These are phyloP conservation scores for Stagonosporopsis tanaceti DNA, from an alignment of 2,329 filamentous ascomycete species.

Conservation along the genomic window DNA sequence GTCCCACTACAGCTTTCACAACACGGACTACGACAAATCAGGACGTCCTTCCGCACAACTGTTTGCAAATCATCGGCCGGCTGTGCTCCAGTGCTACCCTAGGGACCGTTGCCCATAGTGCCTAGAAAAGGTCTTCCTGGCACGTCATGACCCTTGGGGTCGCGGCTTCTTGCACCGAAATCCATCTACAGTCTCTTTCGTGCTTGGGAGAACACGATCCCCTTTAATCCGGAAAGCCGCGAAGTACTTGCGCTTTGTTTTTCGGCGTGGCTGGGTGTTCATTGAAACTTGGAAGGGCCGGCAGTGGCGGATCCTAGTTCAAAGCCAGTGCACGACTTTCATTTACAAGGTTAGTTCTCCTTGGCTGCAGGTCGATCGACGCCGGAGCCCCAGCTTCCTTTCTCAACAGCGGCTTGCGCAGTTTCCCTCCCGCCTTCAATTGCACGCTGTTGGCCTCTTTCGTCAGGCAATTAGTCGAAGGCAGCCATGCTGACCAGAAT, in stretches of 20 bases:
- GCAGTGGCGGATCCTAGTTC: constrained; percentile 18
- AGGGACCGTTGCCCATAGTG: constrained; percentile 3
- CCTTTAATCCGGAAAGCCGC: background rate
- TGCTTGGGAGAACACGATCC: constrained; percentile 4
- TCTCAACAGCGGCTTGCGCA: constrained; percentile 31
- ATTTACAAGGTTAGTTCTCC: constrained; percentile 22
- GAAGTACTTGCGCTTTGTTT: constrained; percentile 1
- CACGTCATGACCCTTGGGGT: constrained; percentile 18
- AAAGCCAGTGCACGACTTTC: constrained; percentile 18
- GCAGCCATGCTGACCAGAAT: constrained; percentile 33
- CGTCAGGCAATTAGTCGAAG: constrained; percentile 20
- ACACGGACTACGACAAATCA: constrained; percentile 23
- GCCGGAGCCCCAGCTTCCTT: constrained; percentile 27
- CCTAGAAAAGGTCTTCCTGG: constrained; percentile 2
- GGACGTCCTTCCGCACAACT: constrained; percentile 21
- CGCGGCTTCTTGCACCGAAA: background rate
- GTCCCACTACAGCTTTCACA: constrained; percentile 13
- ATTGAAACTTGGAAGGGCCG: constrained; percentile 10
- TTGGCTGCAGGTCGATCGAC: constrained; percentile 25
- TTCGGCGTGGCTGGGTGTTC: constrained; percentile 2
- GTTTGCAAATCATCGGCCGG: constrained; percentile 23
- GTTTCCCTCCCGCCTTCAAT: constrained; percentile 18
- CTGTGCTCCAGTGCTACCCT: constrained; percentile 9
- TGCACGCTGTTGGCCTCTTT: constrained; percentile 22
- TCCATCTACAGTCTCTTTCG: background rate